These are phyloP conservation scores for Cucurbitaria berberidis DNA, from an alignment of 2,329 filamentous ascomycete genomes.

Conservation along the genomic window DNA sequence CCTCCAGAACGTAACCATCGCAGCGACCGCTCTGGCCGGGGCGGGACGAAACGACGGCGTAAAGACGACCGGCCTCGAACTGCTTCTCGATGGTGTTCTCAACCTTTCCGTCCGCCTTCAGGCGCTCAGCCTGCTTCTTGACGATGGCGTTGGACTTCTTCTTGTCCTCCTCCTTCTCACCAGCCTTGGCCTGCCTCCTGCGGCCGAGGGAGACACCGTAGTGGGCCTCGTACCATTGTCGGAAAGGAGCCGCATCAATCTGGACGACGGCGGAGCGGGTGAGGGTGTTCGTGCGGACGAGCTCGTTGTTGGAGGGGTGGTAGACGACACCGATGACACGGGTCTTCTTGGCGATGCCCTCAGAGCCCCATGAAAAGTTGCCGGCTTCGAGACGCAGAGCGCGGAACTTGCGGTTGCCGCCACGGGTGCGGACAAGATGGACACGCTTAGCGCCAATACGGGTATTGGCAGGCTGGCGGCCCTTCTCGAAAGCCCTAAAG, in stretches of 20 bases:
- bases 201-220: constrained; percentile 91
- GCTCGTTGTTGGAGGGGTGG: constrained; percentile 99
- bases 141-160: constrained; percentile 97
- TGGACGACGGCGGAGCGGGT: constrained; percentile 99
- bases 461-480: constrained; percentile 99
- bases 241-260: constrained; percentile 97
- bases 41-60: constrained; percentile 88
- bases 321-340: constrained; percentile 98
- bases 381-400: constrained; percentile 97
- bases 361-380: constrained; percentile 99
- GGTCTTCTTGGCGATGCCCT: constrained; percentile 98
- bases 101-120: constrained; percentile 86
- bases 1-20: constrained; percentile 98
- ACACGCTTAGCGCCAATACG: constrained; percentile 97
- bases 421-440: constrained; percentile 95
- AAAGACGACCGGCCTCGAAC: constrained; percentile 98
- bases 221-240: constrained; percentile 99
- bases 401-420: constrained; percentile 99
- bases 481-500: constrained; percentile 99
- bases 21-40: constrained; percentile 96
- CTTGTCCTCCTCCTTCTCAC: constrained; percentile 75
- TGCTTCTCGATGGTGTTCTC: constrained; percentile 93
- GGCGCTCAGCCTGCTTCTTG: constrained; percentile 94
- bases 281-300: constrained; percentile 99
- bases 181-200: constrained; percentile 84